Evolutionary conservation across 495 filamentous ascomycete species (phyloP).

Genomic region (Talaromyces stipitatus): DNA sequence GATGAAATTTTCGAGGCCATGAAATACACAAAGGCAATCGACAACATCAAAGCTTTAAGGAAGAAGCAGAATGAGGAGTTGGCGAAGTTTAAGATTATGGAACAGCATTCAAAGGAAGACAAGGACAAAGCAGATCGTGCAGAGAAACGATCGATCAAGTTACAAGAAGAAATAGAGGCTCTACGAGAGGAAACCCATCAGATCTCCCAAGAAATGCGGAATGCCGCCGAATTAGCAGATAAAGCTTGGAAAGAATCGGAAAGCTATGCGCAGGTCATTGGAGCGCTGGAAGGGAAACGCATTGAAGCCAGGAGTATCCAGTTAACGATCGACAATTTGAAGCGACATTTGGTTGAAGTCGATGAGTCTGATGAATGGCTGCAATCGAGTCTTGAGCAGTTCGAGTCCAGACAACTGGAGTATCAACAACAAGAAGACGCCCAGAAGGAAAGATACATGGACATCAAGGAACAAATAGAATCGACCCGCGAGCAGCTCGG

Average conservation of each 20-base stretch:
- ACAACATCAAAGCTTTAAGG: conserved; percentile 78
- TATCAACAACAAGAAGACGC: conserved; percentile 55
- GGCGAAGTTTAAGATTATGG: conserved; percentile 57
- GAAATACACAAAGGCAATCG: conserved; percentile 95
- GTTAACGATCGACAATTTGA: conserved; percentile 61
- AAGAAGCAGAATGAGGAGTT: conserved; percentile 78
- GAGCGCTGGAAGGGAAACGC: conserved; percentile 66
- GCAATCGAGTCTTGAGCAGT: conserved; percentile 67
- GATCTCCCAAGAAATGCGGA: conserved; percentile 48
- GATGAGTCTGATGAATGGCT: conserved; percentile 74
- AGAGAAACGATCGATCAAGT: conserved; percentile 51
- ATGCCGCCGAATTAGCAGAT: conserved; percentile 46
- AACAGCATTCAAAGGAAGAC: conserved; percentile 70
- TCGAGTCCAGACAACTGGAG: conserved; percentile 61
- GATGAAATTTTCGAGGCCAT: conserved; percentile 96
- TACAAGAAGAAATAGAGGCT: conserved; percentile 67
- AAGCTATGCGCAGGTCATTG: conserved; percentile 55
- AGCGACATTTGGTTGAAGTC: conserved; percentile 62
- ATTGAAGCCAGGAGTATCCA: conserved; percentile 57
- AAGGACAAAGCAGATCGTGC: conserved; percentile 77
- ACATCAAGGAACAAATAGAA: conserved; percentile 57
- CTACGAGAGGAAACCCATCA: conserved; percentile 50
- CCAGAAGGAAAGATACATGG: conserved; percentile 51
- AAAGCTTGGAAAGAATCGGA: conserved; percentile 54
- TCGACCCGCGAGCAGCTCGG: conserved; percentile 48